phyloP scores from a whole-genome alignment of 768 basidiomycete species.

The Gymnopilus dilepis region DNA sequence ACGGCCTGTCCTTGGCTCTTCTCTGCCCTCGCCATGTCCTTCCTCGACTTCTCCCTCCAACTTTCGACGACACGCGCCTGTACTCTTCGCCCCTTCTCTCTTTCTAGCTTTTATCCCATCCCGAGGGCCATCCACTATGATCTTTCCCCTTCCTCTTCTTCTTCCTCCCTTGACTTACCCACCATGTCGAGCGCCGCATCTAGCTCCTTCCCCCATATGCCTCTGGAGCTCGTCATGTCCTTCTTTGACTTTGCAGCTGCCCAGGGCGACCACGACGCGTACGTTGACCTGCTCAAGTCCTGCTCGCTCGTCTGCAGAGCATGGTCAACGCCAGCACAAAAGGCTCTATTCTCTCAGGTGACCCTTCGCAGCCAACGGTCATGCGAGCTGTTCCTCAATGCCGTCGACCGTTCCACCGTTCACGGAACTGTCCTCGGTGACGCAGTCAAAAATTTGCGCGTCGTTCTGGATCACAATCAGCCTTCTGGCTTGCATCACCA shows the following conservation, averaged over 20 bases:
- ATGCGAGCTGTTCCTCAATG: slow-evolving; percentile 56
- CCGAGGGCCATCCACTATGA: slow-evolving; percentile 40
- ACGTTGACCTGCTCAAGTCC: slow-evolving; percentile 49
- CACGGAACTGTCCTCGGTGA: slow-evolving; percentile 57
- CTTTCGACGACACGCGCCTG: slow-evolving; percentile 30
- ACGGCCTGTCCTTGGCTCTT: slow-evolving; percentile 14
- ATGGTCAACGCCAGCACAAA: slow-evolving; percentile 71
- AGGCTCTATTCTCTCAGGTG: slow-evolving; percentile 64
- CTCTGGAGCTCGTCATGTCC: slow-evolving; percentile 65
- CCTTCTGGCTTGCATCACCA: slow-evolving; percentile 58
- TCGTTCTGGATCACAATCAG: slow-evolving; percentile 71
- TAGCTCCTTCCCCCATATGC: slow-evolving; percentile 39
- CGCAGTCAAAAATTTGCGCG: slow-evolving; percentile 57
- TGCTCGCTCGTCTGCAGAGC: slow-evolving; percentile 69
- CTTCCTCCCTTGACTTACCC: slow-evolving; percentile 26
- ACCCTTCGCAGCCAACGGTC: slow-evolving; percentile 57
- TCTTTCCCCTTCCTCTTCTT: slow-evolving; percentile 45
- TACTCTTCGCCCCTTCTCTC: slow-evolving; percentile 24
- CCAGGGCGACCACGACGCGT: slow-evolving; percentile 39
- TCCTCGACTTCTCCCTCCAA: slow-evolving; percentile 36
- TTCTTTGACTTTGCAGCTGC: slow-evolving; percentile 65
- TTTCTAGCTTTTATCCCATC: slow-evolving; percentile 31
- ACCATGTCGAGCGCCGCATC: slow-evolving; percentile 22
- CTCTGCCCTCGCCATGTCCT: slow-evolving; percentile 31
- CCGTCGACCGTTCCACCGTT: slow-evolving; percentile 51